These are phyloP conservation scores for Laguncularia racemosa DNA, from an alignment of 345 rosid species.

Conservation along the genomic window DNA sequence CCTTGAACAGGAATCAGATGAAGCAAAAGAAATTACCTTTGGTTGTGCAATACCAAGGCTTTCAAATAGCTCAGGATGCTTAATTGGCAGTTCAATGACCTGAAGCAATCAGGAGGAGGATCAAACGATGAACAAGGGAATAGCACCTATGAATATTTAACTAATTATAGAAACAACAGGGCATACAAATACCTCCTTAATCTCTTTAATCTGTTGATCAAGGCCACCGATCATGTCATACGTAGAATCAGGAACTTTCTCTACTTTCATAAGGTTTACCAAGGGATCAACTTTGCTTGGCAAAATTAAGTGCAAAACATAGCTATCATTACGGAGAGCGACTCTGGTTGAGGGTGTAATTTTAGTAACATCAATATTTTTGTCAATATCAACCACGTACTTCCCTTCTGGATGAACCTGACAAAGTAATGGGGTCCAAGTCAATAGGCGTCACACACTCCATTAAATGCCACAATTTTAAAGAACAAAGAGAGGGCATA, in stretches of 20 bases:
- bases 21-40: constrained; percentile 40
- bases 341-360: constrained; percentile 89
- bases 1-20: background rate
- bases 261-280: constrained; percentile 95
- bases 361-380: constrained; percentile 83
- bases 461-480: background rate
- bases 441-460: background rate
- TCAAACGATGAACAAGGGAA: background rate
- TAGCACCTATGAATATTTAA: background rate
- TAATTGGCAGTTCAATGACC: constrained; percentile 99
- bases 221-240: constrained; percentile 98
- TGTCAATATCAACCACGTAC: constrained; percentile 91
- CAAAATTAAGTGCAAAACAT: constrained; percentile 79
- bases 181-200: constrained; percentile 60
- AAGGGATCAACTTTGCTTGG: constrained; percentile 93
- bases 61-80: constrained; percentile 97
- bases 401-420: constrained; percentile 98
- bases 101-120: constrained; percentile 15
- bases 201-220: constrained; percentile 97
- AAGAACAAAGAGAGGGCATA: constrained; percentile 7
- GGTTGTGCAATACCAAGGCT: constrained; percentile 99
- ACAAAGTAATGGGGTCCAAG: constrained; percentile 3
- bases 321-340: constrained; percentile 94
- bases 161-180: background rate
- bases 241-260: constrained; percentile 79